Conservation (phyloP, 768 basidiomycete genomes). For the Lactifluus volemus region DNA sequence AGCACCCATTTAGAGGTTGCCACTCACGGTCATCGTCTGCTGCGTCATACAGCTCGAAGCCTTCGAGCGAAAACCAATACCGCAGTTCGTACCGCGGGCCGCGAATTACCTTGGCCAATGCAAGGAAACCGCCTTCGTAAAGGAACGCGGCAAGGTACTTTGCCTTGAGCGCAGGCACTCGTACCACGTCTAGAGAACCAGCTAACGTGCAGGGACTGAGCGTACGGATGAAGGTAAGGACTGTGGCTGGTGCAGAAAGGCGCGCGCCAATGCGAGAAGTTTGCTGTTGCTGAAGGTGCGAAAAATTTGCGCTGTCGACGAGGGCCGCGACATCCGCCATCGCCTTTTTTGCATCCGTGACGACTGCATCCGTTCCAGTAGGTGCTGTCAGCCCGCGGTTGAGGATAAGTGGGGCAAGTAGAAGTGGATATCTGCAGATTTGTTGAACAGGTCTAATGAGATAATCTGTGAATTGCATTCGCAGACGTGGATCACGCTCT, state of each 20-base stretch:
- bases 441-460: conserved; percentile 97
- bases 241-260: conserved; percentile 5
- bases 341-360: conserved; percentile 12
- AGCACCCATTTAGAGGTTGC: not conserved
- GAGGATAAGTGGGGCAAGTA: conserved; percentile 60
- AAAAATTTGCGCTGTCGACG: conserved; percentile 15
- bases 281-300: conserved; percentile 10
- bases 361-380: conserved; percentile 3
- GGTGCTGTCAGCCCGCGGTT: not conserved
- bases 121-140: conserved; percentile 76
- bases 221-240: conserved; percentile 55
- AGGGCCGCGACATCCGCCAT: conserved; percentile 18
- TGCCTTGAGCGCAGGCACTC: conserved; percentile 44
- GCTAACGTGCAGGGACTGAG: conserved; percentile 74
- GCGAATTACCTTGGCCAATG: conserved; percentile 82
- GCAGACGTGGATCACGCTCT: conserved; percentile 22
- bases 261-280: conserved; percentile 21
- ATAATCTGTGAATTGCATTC: conserved; percentile 71
- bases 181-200: conserved; percentile 84
- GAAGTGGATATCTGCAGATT: conserved; percentile 90
- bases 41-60: conserved; percentile 62
- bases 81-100: conserved; percentile 72
- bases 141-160: conserved; percentile 90
- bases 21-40: conserved; percentile 67
- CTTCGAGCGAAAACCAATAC: conserved; percentile 78